Evolutionary conservation across 371 early-diverging fungal genomes (phyloP), one percentile per base, ranked within the genome.

Genomic region (Mucor mucedo): DNA sequence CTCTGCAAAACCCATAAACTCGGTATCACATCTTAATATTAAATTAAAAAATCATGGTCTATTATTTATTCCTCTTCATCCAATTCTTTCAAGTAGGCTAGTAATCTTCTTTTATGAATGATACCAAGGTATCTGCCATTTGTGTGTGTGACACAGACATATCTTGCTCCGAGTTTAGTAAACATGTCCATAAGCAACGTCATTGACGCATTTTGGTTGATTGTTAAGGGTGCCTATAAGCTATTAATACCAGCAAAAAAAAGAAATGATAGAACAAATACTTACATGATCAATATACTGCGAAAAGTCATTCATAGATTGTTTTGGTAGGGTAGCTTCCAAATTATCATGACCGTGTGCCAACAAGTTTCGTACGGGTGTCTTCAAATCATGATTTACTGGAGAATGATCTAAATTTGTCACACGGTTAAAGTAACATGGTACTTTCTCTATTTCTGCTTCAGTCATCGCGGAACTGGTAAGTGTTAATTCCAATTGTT

Each of bases 111-210:
- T 75, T 93, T 94, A 67, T 91, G 90, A 45, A 94, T 85, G 61
- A 90, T 79, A 9, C 94, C 93, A 33, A 86, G 83, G 47, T 79
- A 89, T 39, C 77, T 63, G 0, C 93, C 92, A 44, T 85, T 69
- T 8, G 72, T 58, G 50, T 83, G 72, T 5, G 77, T 78, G 14
- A 86, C 83, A 66, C 87, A 86, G 0, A 88, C 77, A 62, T 88
- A 88, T 48, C 86, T 80, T 62, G 86, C 79, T 6, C 88, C 98
- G 16, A 96, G 72, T 66, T 95, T 93, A 60, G 88, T 83, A 70
- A 97, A 94, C 62, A 97, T 70, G 54, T 95, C 95, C 70, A 90
- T 80, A 8, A 93, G 89, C n/a, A 95, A 62, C 53, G 95, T 95
- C 82, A 95, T 90, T 21, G 94, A 90, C 14, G 93, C 80, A 55